phyloP scores from a whole-genome alignment of 805 yeast species.

The Candida adriatica region DNA sequence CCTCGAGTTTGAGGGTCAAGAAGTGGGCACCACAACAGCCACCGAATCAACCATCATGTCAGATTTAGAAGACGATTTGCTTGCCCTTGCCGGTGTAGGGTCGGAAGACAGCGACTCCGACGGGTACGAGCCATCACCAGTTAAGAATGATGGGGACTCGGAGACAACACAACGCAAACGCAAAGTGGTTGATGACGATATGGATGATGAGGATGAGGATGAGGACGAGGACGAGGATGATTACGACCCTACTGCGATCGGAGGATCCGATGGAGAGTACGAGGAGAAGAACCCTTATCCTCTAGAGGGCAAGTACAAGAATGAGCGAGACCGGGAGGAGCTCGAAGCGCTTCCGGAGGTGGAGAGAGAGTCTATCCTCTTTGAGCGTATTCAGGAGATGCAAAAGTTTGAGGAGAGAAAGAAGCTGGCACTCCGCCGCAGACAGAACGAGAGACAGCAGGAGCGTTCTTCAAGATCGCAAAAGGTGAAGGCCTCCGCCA shows the following conservation, averaged over 20 bases:
- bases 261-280: slow-evolving; percentile 30
- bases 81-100: slow-evolving; percentile 82
- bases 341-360: slow-evolving; percentile 77
- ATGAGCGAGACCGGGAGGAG: slow-evolving; percentile 65
- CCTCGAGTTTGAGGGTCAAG: too few relatives aligned
- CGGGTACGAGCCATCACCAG: slow-evolving; percentile 30
- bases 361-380: slow-evolving; percentile 83
- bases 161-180: slow-evolving; percentile 21
- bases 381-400: slow-evolving; percentile 89
- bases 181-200: slow-evolving; percentile 18
- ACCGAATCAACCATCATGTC: too few relatives aligned
- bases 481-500: slow-evolving; percentile 24
- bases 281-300: slow-evolving; percentile 76
- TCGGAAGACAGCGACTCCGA: slow-evolving; percentile 23
- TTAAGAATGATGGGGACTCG: slow-evolving; percentile 21
- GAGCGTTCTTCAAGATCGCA: slow-evolving; percentile 31
- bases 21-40: too few relatives aligned
- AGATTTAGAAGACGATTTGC: slow-evolving; percentile 89
- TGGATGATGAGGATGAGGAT: slow-evolving; percentile 23
- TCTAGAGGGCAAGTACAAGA: slow-evolving; percentile 82
- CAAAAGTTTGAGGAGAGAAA: slow-evolving; percentile 81
- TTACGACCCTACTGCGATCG: slow-evolving; percentile 36
- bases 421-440: slow-evolving; percentile 77
- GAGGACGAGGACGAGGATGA: slow-evolving; percentile 34
- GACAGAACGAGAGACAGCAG: slow-evolving; percentile 37